phyloP scores from a whole-genome alignment of 2,329 filamentous ascomycete genomes.

The Penicillium verrucosum region DNA sequence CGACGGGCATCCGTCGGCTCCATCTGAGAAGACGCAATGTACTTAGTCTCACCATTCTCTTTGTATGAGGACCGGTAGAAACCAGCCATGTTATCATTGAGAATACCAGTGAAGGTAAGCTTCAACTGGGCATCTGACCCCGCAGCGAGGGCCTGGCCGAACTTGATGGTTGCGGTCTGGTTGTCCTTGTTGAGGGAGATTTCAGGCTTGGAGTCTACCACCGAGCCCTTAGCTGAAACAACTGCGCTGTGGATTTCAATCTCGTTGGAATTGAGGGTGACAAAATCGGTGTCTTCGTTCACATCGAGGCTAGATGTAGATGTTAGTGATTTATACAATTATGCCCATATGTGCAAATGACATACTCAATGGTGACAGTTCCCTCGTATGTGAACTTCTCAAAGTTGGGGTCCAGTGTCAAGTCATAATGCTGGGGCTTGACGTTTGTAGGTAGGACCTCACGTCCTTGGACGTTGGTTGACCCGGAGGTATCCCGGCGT shows the following conservation, averaged over 20 bases:
- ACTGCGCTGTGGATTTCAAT: conserved; percentile 75
- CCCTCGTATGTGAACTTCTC: conserved; percentile 84
- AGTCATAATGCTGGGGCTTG: conserved; percentile 84
- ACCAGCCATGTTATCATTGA: conserved; percentile 95
- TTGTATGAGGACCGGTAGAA: conserved; percentile 97
- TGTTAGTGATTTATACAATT: conserved; percentile 8
- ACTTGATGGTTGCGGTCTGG: conserved; percentile 78
- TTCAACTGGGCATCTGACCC: conserved; percentile 75
- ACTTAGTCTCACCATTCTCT: conserved; percentile 73
- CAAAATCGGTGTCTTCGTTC: conserved; percentile 74
- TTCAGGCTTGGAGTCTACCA: conserved; percentile 60
- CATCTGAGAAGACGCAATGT: conserved; percentile 91
- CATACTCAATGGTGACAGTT: conserved; percentile 74
- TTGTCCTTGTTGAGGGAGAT: conserved; percentile 72
- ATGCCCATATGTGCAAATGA: background rate
- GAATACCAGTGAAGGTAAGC: conserved; percentile 71
- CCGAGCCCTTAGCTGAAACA: conserved; percentile 57
- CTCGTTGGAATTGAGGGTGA: conserved; percentile 84
- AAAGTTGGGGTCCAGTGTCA: conserved; percentile 89
- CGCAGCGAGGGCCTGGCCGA: conserved; percentile 68
- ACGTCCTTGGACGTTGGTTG: conserved; percentile 63
- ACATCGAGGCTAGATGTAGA: conserved; percentile 64
- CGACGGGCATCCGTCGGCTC: conserved; percentile 90
- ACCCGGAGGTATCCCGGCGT: conserved; percentile 54
- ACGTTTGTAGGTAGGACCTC: conserved; percentile 90